Evolutionary conservation across 176 grass and related monocot genomes (phyloP).

Genomic region (Cenchrus fungigraminus): DNA sequence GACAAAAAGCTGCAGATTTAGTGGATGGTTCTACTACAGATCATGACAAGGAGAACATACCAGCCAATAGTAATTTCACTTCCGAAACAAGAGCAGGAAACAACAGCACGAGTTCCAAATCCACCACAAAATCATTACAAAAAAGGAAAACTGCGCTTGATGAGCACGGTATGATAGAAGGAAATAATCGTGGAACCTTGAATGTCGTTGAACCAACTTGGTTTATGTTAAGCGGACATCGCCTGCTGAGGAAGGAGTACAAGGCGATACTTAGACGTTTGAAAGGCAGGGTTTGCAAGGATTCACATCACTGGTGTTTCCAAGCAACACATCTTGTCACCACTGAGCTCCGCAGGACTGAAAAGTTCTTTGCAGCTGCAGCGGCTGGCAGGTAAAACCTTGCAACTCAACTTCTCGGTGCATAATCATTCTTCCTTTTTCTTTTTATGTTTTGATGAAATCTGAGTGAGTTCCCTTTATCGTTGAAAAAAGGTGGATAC

Average conservation of each 20-base stretch:
- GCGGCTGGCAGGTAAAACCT: constrained; percentile 79
- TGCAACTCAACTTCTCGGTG: not conserved
- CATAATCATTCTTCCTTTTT: not conserved
- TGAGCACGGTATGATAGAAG: constrained; percentile 22
- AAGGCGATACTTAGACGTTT: constrained; percentile 62
- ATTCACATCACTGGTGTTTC: constrained; percentile 88
- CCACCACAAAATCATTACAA: constrained; percentile 31
- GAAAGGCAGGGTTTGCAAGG: constrained; percentile 81
- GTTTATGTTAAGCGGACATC: constrained; percentile 91
- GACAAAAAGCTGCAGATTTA: constrained; percentile 37
- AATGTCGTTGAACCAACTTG: constrained; percentile 49
- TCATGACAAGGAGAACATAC: constrained; percentile 77
- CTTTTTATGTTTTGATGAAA: constrained; percentile 4
- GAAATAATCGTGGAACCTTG: constrained; percentile 37
- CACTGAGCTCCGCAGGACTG: constrained; percentile 84
- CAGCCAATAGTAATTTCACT: constrained; percentile 15
- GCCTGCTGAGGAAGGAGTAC: constrained; percentile 78
- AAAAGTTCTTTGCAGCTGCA: constrained; percentile 93
- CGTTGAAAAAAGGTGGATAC: constrained; percentile 72
- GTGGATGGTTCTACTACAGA: constrained; percentile 24
- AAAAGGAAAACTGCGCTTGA: constrained; percentile 30
- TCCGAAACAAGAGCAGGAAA: constrained; percentile 37
- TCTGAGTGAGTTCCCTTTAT: constrained; percentile 8
- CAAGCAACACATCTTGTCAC: constrained; percentile 92
- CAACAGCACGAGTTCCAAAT: constrained; percentile 21